A percentile compares a stretch with the other conserved stretches of the same genome.
Conservation (phyloP, 2,329 filamentous ascomycete species). For the Beauveria asiatica region DNA sequence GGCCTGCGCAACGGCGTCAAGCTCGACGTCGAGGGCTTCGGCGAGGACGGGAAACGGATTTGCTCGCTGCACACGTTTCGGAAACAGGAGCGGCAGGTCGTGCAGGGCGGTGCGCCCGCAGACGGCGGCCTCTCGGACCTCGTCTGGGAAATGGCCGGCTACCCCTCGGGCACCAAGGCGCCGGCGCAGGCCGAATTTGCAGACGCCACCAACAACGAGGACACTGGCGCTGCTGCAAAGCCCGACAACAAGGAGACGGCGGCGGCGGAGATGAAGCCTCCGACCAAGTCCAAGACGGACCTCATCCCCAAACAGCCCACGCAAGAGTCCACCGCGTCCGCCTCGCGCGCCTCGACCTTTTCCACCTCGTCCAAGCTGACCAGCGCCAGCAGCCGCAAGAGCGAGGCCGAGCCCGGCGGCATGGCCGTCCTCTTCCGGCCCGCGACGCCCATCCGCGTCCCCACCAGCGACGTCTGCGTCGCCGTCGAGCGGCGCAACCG, state of each 20-base stretch:
- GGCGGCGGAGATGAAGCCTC: neutral
- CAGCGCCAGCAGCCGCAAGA: slow-evolving; percentile 9
- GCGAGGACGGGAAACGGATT: slow-evolving; percentile 83
- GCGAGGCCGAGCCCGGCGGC: slow-evolving; percentile 48
- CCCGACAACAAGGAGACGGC: slow-evolving; percentile 6
- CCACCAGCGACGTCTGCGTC: slow-evolving; percentile 82
- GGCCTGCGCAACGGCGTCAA: slow-evolving; percentile 82
- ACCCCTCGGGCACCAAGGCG: slow-evolving; percentile 25
- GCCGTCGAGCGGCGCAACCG: slow-evolving; percentile 81
- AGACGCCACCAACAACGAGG: slow-evolving; percentile 20
- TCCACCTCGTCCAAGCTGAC: neutral
- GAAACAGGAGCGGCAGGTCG: slow-evolving; percentile 60
- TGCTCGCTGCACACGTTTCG: slow-evolving; percentile 74
- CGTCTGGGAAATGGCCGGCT: slow-evolving; percentile 44
- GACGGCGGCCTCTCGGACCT: slow-evolving; percentile 41
- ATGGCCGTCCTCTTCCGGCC: slow-evolving; percentile 75
- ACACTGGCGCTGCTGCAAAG: neutral
- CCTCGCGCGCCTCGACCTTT: neutral
- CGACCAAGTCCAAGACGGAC: neutral
- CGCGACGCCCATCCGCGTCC: slow-evolving; percentile 55
- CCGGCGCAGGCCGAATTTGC: slow-evolving; percentile 28
- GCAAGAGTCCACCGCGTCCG: neutral
- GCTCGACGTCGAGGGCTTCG: slow-evolving; percentile 74
- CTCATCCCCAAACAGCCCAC: neutral
- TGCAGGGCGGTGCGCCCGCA: slow-evolving; percentile 48